These are phyloP conservation scores for Nicotiana otophora DNA, from an alignment of 257 asterid genomes.

Conservation along the genomic window DNA sequence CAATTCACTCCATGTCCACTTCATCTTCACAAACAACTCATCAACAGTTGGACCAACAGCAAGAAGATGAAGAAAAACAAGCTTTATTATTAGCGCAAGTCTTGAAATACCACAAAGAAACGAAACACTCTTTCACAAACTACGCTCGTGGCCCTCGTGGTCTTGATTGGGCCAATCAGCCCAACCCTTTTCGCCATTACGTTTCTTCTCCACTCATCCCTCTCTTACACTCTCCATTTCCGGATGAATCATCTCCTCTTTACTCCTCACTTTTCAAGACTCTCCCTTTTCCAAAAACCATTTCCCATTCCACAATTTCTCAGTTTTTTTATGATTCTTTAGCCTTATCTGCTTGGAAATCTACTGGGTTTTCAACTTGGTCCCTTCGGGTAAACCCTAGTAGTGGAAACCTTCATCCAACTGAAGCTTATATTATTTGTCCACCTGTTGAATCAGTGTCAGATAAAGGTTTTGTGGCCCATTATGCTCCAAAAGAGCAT, in stretches of 20 bases:
- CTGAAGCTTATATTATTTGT: slow-evolving; percentile 71
- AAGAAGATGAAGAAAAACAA: slow-evolving; percentile 21
- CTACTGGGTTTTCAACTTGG: slow-evolving; percentile 81
- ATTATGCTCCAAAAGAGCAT: slow-evolving; percentile 91
- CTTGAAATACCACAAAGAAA: slow-evolving; percentile 66
- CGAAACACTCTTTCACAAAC: slow-evolving; percentile 64
- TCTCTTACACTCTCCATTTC: slow-evolving; percentile 49
- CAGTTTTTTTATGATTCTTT: slow-evolving; percentile 57
- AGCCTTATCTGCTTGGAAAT: slow-evolving; percentile 87
- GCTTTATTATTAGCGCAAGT: slow-evolving; percentile 30
- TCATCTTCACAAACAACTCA: slow-evolving; percentile 28
- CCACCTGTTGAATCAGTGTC: slow-evolving; percentile 53
- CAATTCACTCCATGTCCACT: slow-evolving; percentile 48
- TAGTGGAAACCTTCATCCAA: slow-evolving; percentile 93
- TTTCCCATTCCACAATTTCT: slow-evolving; percentile 55
- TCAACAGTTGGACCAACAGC: slow-evolving; percentile 4
- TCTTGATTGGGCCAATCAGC: slow-evolving; percentile 98
- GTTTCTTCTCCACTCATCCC: slow-evolving; percentile 53
- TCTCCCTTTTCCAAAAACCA: slow-evolving; percentile 48
- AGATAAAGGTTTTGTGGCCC: slow-evolving; percentile 56
- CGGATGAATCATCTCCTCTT: slow-evolving; percentile 30
- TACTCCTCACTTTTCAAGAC: slow-evolving; percentile 47
- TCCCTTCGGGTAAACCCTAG: slow-evolving; percentile 96
- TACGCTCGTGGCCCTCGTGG: slow-evolving; percentile 83
- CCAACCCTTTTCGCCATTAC: slow-evolving; percentile 96